Base-by-base conservation (phyloP, 139 green algal species). In the Chlamydomonas sp. region DNA sequence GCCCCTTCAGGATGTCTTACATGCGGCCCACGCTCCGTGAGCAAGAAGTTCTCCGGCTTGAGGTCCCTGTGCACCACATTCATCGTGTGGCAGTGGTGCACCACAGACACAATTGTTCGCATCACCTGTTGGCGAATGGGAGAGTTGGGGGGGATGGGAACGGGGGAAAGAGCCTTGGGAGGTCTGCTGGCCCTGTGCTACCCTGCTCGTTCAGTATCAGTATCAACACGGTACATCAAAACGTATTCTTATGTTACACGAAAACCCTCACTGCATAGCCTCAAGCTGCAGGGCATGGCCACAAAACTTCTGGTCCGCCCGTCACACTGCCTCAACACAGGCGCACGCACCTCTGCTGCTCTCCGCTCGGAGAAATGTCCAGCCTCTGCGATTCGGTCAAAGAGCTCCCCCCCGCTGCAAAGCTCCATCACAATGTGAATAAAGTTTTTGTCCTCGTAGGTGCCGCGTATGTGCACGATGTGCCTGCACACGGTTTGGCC, bases 61-160 rank as follows among this genome's bases (percentile, higher is more conserved):
- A 98, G 92, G 90, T 98, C 96, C 18, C 96, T 94, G 90, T 99
- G 97, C 59, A 99, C 97, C n/a, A 99, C 98, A 49, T 97, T 96
- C 87, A 99, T 95, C 66, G 86, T 93, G 93, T 99, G 98, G 88
- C 97, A 99, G 86, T 99, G 94, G 76, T 96, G 90, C n/a, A 99
- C 96, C 58, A 99, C 96, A 66, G 92, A 91, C 49, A 98, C 89
- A 68, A 99, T 97, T 18, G 95, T 98, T 9, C 96, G 93, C 68
- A 98, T 95, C 61, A 97, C 86, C 83, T 87, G 83, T 9, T 12
- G 5, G 67, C 9, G 67, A 9, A 8, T 18, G 71, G 18, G 20
- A 5, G 3, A 20, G 71, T 18, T 18, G 71, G 9, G 6, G 20
- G 10, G 4, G 9, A 12, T 6, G 71, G 71, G 18, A 5, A 60